phyloP scores from a whole-genome alignment of 805 yeast genomes.

The Kodamaea sagamina region DNA sequence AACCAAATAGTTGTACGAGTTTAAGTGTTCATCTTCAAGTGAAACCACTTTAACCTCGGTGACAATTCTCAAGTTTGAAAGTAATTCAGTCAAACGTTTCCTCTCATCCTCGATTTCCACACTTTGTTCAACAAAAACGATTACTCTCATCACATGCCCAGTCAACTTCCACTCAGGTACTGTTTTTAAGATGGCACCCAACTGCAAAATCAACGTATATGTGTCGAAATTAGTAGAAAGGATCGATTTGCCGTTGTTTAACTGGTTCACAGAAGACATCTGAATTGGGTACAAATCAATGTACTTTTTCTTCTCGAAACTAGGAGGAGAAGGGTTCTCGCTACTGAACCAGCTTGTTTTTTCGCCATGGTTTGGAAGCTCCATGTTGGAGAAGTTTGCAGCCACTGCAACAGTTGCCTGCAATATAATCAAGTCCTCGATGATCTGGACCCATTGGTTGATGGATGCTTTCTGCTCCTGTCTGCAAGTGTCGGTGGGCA shows the following conservation, averaged over 20 bases:
- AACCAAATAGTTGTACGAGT: slow-evolving; percentile 72
- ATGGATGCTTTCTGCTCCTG: slow-evolving; percentile 69
- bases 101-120: slow-evolving; percentile 72
- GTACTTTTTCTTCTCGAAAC: slow-evolving; percentile 42
- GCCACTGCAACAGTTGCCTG: slow-evolving; percentile 93
- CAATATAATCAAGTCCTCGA: slow-evolving; percentile 87
- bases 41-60: slow-evolving; percentile 79
- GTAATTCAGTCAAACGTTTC: slow-evolving; percentile 57
- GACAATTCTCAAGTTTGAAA: slow-evolving; percentile 78
- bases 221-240: slow-evolving; percentile 93
- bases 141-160: slow-evolving; percentile 67
- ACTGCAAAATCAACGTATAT: slow-evolving; percentile 86
- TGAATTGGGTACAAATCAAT: slow-evolving; percentile 96
- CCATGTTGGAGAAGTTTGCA: slow-evolving; percentile 71
- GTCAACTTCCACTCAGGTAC: slow-evolving; percentile 90
- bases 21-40: slow-evolving; percentile 54
- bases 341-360: slow-evolving; percentile 20
- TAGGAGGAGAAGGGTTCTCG: slow-evolving; percentile 4
- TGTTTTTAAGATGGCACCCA: slow-evolving; percentile 90
- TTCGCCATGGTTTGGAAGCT: slow-evolving; percentile 54
- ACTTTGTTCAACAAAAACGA: slow-evolving; percentile 83
- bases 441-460: slow-evolving; percentile 85
- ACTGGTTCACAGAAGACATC: slow-evolving; percentile 81
- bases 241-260: slow-evolving; percentile 65
- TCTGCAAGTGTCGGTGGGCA: slow-evolving; percentile 81